Conservation (phyloP, 1,139 yeast genomes). For the Candida gigantensis region DNA sequence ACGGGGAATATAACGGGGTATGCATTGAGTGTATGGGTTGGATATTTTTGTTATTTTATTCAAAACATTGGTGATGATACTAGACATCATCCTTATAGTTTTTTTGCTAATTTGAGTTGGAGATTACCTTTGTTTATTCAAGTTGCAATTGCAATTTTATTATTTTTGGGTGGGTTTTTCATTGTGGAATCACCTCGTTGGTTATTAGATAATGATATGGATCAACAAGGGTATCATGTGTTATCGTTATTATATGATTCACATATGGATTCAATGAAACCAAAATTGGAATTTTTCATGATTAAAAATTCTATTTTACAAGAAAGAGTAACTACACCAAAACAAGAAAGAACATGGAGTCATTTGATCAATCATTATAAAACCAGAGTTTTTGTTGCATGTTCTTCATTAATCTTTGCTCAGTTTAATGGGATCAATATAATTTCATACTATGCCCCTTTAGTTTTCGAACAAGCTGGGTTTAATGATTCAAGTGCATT, state of each 20-base stretch:
- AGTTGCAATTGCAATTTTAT: conserved; percentile 44
- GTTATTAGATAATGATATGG: conserved; percentile 52
- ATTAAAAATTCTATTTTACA: conserved; percentile 76
- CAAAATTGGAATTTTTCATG: conserved; percentile 59
- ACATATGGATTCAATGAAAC: conserved; percentile 47
- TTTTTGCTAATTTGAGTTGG: conserved; percentile 53
- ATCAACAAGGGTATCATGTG: conserved; percentile 63
- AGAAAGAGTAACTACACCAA: conserved; percentile 45
- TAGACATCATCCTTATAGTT: conserved; percentile 34
- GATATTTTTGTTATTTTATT: conserved; percentile 51
- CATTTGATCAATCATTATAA: conserved; percentile 42
- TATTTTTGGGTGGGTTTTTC: conserved; percentile 53
- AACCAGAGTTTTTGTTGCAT: conserved; percentile 46
- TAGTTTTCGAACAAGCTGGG: conserved; percentile 56
- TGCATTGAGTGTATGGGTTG: conserved; percentile 56
- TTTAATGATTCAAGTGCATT: conserved; percentile 50
- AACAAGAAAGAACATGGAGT: conserved; percentile 45
- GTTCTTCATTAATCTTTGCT: conserved; percentile 54
- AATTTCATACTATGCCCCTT: conserved; percentile 56
- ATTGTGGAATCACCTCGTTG: conserved; percentile 59
- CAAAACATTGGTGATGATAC: conserved; percentile 46
- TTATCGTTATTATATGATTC: conserved; percentile 78
- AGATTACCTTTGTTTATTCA: conserved; percentile 53
- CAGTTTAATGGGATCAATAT: conserved; percentile 60
- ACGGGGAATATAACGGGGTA: conserved; percentile 57